Conservation (phyloP, 1,284 basidiomycete genomes). For the Tetrapyrgos nigripes region DNA sequence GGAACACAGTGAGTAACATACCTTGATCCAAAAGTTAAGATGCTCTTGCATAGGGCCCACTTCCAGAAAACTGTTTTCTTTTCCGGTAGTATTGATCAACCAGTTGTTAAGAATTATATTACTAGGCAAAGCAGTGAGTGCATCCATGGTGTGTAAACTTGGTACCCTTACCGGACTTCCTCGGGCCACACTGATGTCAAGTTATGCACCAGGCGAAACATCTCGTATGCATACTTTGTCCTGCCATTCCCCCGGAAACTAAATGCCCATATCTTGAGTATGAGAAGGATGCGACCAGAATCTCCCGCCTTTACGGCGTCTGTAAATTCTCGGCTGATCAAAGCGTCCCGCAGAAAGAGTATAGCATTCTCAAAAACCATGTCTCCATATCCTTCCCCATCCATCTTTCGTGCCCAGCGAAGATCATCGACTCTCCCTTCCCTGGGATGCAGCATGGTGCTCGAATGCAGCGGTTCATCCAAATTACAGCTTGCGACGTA, state of each 20-base stretch:
- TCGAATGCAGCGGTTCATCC: no score
- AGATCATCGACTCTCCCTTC: no score
- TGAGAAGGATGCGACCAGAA: conserved; percentile 35
- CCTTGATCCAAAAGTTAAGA: conserved; percentile 45
- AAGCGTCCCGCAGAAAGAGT: conserved; percentile 40
- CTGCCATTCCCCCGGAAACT: conserved; percentile 38
- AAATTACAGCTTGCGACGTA: no score
- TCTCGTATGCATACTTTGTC: conserved; percentile 45
- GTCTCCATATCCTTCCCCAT: conserved; percentile 25
- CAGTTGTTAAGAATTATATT: conserved; percentile 43
- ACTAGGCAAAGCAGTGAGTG: conserved; percentile 19
- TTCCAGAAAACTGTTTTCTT: conserved; percentile 34
- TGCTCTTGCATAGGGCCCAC: conserved; percentile 49
- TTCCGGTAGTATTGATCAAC: conserved; percentile 44
- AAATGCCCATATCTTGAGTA: conserved; percentile 38
- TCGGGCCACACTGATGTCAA: conserved; percentile 41
- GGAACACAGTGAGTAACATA: conserved; percentile 7
- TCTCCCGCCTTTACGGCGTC: conserved; percentile 42
- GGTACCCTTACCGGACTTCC: conserved; percentile 28
- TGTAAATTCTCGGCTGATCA: conserved; percentile 37
- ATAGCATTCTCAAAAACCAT: conserved; percentile 42
- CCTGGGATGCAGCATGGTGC: no score
- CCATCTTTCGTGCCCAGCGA: conserved; percentile 7
- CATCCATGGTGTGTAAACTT: neutral
- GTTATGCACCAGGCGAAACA: conserved; percentile 45